phyloP scores from a whole-genome alignment of 2,329 filamentous ascomycete genomes.

The Penicillium sp. region DNA sequence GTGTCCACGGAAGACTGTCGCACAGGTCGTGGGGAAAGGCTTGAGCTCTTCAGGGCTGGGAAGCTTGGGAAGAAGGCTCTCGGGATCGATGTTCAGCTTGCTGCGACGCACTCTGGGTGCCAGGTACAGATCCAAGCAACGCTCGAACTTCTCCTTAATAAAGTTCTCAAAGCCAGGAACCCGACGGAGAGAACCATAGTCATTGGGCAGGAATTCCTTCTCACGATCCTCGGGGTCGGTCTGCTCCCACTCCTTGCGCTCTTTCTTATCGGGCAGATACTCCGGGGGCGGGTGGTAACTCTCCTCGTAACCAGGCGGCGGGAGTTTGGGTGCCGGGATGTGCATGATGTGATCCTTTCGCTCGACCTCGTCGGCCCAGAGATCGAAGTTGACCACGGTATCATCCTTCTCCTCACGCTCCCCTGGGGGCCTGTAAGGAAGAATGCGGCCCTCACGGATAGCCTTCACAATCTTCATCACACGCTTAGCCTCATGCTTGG shows the following conservation, averaged over 20 bases:
- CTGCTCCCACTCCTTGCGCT: constrained; percentile 82
- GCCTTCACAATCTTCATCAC: constrained; percentile 97
- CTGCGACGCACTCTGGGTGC: constrained; percentile 90
- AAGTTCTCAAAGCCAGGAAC: constrained; percentile 89
- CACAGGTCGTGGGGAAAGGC: constrained; percentile 89
- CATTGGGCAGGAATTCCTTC: constrained; percentile 80
- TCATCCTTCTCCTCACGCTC: constrained; percentile 73
- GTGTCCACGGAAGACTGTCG: constrained; percentile 85
- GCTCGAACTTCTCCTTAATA: constrained; percentile 93
- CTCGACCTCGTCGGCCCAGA: constrained; percentile 91
- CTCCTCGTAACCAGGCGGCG: constrained; percentile 90
- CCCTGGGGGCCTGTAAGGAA: constrained; percentile 79
- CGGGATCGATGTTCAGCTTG: constrained; percentile 94
- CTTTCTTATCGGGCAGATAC: constrained; percentile 83
- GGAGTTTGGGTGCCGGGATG: constrained; percentile 87
- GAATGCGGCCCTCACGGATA: constrained; percentile 88
- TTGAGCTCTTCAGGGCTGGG: constrained; percentile 90
- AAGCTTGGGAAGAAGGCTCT: constrained; percentile 86
- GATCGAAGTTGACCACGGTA: constrained; percentile 74
- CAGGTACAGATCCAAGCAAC: constrained; percentile 92
- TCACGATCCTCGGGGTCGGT: constrained; percentile 87
- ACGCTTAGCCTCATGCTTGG: constrained; percentile 93
- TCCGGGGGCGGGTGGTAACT: constrained; percentile 96
- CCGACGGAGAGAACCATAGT: constrained; percentile 80
- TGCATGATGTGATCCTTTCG: constrained; percentile 88